Evolutionary conservation across 2,329 filamentous ascomycete species (phyloP).

Genomic region (Cladophialophora psammophila): DNA sequence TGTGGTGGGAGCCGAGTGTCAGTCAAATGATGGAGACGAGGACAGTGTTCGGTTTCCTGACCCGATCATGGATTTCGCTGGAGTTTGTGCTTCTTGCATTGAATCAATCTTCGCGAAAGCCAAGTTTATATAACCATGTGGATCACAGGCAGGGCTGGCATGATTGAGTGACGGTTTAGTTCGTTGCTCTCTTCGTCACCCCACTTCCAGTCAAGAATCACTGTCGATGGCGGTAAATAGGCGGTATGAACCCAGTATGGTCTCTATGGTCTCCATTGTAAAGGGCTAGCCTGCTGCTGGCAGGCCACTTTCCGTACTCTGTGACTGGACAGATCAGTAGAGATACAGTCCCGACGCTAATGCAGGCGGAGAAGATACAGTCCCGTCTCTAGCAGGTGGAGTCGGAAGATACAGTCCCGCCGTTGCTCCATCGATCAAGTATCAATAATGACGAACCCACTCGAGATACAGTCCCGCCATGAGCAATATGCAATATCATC

Average conservation of each 20-base stretch:
- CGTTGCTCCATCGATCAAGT: too few relatives aligned
- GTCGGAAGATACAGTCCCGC: conserved; percentile 10
- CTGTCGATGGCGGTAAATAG: too few relatives aligned
- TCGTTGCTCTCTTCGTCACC: too few relatives aligned
- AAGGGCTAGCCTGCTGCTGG: background rate
- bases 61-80: too few relatives aligned
- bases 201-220: too few relatives aligned
- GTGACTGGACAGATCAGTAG: conserved; percentile 2
- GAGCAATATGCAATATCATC: too few relatives aligned
- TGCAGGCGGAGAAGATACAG: conserved; percentile 14
- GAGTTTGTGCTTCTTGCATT: too few relatives aligned
- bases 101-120: background rate
- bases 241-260: too few relatives aligned
- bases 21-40: background rate
- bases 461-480: conserved; percentile 11
- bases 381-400: conserved; percentile 4
- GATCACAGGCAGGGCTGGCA: background rate
- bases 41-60: too few relatives aligned
- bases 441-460: too few relatives aligned
- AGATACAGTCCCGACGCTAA: conserved; percentile 27
- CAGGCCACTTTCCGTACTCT: background rate
- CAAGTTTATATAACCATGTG: background rate
- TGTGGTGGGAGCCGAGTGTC: background rate
- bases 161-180: too few relatives aligned
- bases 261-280: background rate